Evolutionary conservation across 768 basidiomycete genomes (phyloP).

Genomic region (Suillus hirtellus): DNA sequence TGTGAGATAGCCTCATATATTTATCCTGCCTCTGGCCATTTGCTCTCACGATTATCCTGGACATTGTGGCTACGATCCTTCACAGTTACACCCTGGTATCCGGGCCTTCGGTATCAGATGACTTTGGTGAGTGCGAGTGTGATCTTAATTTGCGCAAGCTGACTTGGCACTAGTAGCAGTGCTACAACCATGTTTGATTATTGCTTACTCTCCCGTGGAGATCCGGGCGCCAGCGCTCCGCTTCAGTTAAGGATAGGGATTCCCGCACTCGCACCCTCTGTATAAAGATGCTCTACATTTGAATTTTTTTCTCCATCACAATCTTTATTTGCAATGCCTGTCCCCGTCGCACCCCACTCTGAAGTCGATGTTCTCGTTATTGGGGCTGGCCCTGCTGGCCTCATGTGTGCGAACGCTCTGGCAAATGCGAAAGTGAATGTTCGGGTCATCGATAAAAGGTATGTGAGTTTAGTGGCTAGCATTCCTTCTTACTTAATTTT

Average conservation of each 20-base stretch:
- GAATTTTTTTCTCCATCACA: not conserved
- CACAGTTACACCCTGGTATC: not conserved
- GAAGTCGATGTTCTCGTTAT: conserved; percentile 43
- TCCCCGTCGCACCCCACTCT: conserved; percentile 17
- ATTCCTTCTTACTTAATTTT: conserved; percentile 8
- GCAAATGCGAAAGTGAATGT: conserved; percentile 38
- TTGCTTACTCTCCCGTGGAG: not conserved
- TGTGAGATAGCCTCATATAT: not conserved
- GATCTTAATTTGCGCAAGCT: not conserved
- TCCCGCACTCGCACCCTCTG: not conserved
- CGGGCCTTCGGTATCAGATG: not conserved
- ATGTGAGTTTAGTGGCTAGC: not conserved
- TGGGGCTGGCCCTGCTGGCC: conserved; percentile 44
- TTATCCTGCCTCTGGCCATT: not conserved
- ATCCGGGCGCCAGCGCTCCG: no score
- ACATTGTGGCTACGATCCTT: not conserved
- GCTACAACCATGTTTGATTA: not conserved
- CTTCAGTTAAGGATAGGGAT: not conserved
- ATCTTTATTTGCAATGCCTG: conserved; percentile 8
- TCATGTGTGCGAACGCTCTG: conserved; percentile 45
- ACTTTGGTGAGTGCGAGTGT: no score
- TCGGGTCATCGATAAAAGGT: conserved; percentile 43
- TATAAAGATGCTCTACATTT: conserved; percentile 10
- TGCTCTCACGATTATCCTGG: conserved; percentile 2
- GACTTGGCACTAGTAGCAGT: not conserved